These are phyloP conservation scores for Rasamsonia emersonii DNA, from an alignment of 2,329 filamentous ascomycete species.

Conservation along the genomic window DNA sequence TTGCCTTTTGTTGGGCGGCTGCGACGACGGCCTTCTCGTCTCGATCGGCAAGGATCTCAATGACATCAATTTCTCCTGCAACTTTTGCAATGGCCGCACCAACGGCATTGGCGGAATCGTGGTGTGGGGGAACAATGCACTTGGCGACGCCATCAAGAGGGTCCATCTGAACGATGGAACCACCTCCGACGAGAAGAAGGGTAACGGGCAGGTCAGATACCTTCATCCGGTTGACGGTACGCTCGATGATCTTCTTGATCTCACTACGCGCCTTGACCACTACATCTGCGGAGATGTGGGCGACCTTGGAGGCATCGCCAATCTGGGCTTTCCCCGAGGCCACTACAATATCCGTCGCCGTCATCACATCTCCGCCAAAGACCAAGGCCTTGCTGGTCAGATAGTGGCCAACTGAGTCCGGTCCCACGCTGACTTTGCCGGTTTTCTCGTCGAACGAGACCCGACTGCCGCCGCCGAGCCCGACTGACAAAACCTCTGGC, in stretches of 20 bases:
- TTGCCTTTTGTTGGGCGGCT: constrained; percentile 13
- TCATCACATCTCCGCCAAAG: constrained; percentile 50
- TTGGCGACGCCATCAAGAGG: constrained; percentile 42
- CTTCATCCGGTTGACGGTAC: constrained; percentile 49
- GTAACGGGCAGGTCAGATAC: constrained; percentile 45
- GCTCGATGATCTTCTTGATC: constrained; percentile 43
- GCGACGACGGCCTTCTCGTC: constrained; percentile 15
- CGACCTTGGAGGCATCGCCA: constrained; percentile 16
- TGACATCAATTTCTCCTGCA: constrained; percentile 44
- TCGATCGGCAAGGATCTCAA: constrained; percentile 37
- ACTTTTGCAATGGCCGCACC: constrained; percentile 52
- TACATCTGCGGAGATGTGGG: constrained; percentile 11
- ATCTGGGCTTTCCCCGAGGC: constrained; percentile 19
- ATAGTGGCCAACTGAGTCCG: constrained; percentile 54
- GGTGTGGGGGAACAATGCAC: constrained; percentile 43
- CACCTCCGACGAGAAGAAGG: constrained; percentile 51
- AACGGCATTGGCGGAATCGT: constrained; percentile 52
- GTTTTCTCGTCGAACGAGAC: constrained; percentile 25
- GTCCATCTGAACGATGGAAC: constrained; percentile 44
- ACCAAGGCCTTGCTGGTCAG: constrained; percentile 46
- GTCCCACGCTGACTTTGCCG: constrained; percentile 43
- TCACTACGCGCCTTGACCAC: constrained; percentile 18
- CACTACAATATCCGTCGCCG: constrained; percentile 50
- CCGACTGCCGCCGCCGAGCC: constrained; percentile 48
- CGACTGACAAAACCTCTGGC: constrained; percentile 49